Evolutionary conservation across 208 protist genomes (phyloP), one percentile per base, ranked within the genome.

Genomic region (Plasmodiophora brassicae): DNA sequence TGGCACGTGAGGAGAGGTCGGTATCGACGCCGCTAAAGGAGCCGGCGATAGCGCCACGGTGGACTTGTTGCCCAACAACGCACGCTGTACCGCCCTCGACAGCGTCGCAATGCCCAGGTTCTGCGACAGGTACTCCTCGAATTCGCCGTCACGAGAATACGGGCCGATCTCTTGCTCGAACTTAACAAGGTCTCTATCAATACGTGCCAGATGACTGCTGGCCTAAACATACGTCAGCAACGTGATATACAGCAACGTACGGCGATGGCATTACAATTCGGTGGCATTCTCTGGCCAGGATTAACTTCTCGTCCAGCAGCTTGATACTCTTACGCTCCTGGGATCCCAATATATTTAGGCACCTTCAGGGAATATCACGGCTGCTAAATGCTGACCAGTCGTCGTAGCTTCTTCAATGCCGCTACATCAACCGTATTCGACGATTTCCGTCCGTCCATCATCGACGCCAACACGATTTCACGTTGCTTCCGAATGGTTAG

Each of bases 301-400:
- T 78, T 5, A 78, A 38, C 65, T 78, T 78, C 41, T 78, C 65
- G n/a, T 78, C 65, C 32, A 78, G 65, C 32, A 78, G 65, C 65
- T 78, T 78, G 65, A 78, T 78, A 38, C 65, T 44, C 41, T 78
- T 78, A 5, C 65, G 65, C 41, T 78, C 65, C 65, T 78, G n/a
- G 41, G 41, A 32, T 5, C 32, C 5, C 10, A 78, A 36, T 78
- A 78, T 78, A 5, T 44, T n/a, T n/a, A n/a, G n/a, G n/a, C n/a
- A n/a, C n/a, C n/a, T n/a, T n/a, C n/a, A n/a, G n/a, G n/a, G n/a
- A n/a, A n/a, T n/a, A n/a, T n/a, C n/a, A n/a, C n/a, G n/a, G n/a
- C n/a, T n/a, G n/a, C n/a, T n/a, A n/a, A n/a, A n/a, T n/a, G n/a
- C 65, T 5, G 20, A 32, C 65, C 5, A 78, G 65, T 32, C 65